Conservation (phyloP, 2,329 filamentous ascomycete genomes). For the Fusarium sp. region DNA sequence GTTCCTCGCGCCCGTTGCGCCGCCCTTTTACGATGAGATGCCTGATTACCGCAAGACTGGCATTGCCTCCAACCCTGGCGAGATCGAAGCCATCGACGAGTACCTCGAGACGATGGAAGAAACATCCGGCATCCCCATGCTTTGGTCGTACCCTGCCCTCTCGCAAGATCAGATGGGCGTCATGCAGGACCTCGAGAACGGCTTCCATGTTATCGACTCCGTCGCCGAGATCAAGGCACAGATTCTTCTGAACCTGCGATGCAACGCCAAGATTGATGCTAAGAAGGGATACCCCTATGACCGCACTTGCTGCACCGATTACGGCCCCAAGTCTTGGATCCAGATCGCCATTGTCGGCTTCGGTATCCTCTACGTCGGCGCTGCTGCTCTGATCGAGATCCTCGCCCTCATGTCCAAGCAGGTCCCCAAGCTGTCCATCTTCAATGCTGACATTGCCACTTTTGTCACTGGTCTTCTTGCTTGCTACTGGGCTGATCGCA, state of each 20-base stretch:
- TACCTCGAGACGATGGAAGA: constrained; percentile 29
- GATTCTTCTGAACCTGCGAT: constrained; percentile 66
- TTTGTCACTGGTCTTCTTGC: constrained; percentile 42
- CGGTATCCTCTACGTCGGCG: constrained; percentile 31
- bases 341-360: constrained; percentile 41
- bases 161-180: constrained; percentile 28
- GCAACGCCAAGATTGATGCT: constrained; percentile 56
- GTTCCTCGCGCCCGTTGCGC: constrained; percentile 44
- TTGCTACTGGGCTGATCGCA: constrained; percentile 48
- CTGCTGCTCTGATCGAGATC: constrained; percentile 28
- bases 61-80: constrained; percentile 25
- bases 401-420: constrained; percentile 21
- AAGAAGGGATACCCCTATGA: constrained; percentile 57
- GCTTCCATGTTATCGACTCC: constrained; percentile 47
- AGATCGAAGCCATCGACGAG: constrained; percentile 31
- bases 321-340: constrained; percentile 47
- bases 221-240: constrained; percentile 49
- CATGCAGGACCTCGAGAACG: constrained; percentile 35
- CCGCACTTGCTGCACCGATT: constrained; percentile 66
- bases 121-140: constrained; percentile 31
- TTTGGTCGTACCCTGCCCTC: constrained; percentile 37
- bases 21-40: constrained; percentile 36
- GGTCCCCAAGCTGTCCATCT: constrained; percentile 16
- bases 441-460: constrained; percentile 40
- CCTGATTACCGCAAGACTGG: constrained; percentile 33